Evolutionary conservation across 2,329 filamentous ascomycete genomes (phyloP).

Genomic region (Coniochaeta prunicola): DNA sequence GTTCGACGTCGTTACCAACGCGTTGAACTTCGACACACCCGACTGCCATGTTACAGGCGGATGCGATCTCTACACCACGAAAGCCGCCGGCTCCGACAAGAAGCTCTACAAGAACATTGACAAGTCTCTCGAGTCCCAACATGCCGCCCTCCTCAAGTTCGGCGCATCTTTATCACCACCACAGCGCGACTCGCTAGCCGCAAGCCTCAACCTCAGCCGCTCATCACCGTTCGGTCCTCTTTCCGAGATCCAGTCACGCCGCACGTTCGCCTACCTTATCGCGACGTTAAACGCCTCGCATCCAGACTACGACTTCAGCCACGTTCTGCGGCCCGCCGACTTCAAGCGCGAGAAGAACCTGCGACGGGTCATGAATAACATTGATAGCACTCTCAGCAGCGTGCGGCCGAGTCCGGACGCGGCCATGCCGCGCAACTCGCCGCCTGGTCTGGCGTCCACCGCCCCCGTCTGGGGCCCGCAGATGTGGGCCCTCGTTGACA

Average conservation of each 20-base stretch:
- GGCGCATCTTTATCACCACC: slow-evolving; percentile 84
- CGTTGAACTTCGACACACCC: slow-evolving; percentile 90
- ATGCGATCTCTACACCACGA: slow-evolving; percentile 96
- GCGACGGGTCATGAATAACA: slow-evolving; percentile 73
- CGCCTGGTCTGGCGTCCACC: slow-evolving; percentile 30
- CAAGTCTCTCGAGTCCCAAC: slow-evolving; percentile 80
- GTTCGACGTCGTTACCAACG: slow-evolving; percentile 84
- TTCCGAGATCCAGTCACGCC: slow-evolving; percentile 78
- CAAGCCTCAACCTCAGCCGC: slow-evolving; percentile 66
- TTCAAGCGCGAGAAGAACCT: slow-evolving; percentile 81
- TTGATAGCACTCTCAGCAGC: slow-evolving; percentile 84
- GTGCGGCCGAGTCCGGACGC: slow-evolving; percentile 60
- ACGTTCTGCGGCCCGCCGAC: slow-evolving; percentile 80
- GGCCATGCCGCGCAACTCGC: slow-evolving; percentile 32
- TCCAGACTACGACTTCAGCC: slow-evolving; percentile 94
- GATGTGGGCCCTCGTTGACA: slow-evolving; percentile 89
- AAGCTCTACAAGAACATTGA: slow-evolving; percentile 97
- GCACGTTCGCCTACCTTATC: slow-evolving; percentile 93
- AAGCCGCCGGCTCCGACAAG: slow-evolving; percentile 91
- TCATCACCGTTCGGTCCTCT: slow-evolving; percentile 89
- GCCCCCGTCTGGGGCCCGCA: slow-evolving; percentile 73
- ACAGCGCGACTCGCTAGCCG: slow-evolving; percentile 62
- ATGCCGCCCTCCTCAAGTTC: slow-evolving; percentile 79
- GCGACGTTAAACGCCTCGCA: slow-evolving; percentile 95
- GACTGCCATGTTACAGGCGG: slow-evolving; percentile 89